Conservation (phyloP, 768 basidiomycete species). For the Rubroboletus pulcherrimus region DNA sequence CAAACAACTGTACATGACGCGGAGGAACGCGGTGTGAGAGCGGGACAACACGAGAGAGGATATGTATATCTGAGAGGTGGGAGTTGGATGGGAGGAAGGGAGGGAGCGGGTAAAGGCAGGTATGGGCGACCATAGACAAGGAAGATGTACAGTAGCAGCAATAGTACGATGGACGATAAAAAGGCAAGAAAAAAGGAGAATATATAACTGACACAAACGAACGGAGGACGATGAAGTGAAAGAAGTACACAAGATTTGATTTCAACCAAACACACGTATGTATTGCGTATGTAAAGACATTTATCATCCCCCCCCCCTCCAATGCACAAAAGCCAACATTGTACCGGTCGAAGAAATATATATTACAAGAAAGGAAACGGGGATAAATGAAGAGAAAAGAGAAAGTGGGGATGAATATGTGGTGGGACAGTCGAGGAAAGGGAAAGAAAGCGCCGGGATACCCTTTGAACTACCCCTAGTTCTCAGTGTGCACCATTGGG, state of each 20-base stretch:
- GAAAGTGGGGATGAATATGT: conserved; percentile 10
- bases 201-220: neutral
- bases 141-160: neutral
- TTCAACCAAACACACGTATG: conserved; percentile 16
- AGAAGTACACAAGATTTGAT: conserved; percentile 15
- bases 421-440: neutral
- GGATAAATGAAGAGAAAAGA: conserved; percentile 24
- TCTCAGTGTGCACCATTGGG: conserved; percentile 34
- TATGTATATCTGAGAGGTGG: neutral
- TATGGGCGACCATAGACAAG: neutral
- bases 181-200: neutral
- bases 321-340: conserved; percentile 26
- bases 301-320: conserved; percentile 10
- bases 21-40: neutral
- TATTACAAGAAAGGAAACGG: conserved; percentile 23
- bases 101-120: no score
- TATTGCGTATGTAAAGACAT: conserved; percentile 19
- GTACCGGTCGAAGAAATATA: conserved; percentile 24
- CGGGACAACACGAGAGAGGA: neutral
- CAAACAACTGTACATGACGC: conserved; percentile 1
- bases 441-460: neutral
- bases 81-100: neutral
- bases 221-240: neutral
- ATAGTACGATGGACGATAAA: neutral
- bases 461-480: conserved; percentile 2